Conservation (phyloP, 2,329 filamentous ascomycete genomes). For the Trichoderma sp. region DNA sequence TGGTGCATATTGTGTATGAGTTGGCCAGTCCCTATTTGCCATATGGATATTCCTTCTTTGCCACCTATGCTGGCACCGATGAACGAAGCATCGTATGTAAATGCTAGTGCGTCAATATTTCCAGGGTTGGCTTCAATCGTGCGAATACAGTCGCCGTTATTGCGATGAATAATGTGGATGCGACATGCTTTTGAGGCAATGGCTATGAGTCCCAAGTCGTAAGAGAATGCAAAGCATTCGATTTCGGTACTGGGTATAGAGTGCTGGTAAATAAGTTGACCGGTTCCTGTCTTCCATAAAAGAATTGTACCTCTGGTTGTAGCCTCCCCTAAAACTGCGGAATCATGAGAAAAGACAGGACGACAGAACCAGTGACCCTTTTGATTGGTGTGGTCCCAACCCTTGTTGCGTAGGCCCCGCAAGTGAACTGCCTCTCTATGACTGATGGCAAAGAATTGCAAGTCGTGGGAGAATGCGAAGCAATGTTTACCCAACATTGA, state of each 20-base stretch:
- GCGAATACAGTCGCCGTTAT: neutral
- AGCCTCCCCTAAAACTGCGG: neutral
- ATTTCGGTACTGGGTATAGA: neutral
- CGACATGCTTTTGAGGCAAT: neutral
- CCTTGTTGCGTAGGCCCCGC: neutral
- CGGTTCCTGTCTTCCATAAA: neutral
- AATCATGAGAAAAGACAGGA: neutral
- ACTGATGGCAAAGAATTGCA: neutral
- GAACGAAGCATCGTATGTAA: neutral
- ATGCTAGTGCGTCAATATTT: neutral
- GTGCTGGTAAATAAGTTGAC: neutral
- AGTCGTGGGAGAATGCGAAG: neutral
- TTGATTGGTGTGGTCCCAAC: neutral
- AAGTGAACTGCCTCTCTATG: neutral
- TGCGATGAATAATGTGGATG: neutral
- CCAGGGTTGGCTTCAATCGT: neutral
- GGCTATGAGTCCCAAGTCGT: neutral
- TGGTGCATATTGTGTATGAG: neutral
- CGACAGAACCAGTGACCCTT: neutral
- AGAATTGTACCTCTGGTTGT: neutral
- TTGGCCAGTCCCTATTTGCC: neutral
- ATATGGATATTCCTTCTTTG: neutral
- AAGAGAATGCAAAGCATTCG: neutral
- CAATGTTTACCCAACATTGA: neutral
- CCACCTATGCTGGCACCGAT: neutral